Conservation (phyloP, 2,329 filamentous ascomycete genomes). For the Metarhizium album region DNA sequence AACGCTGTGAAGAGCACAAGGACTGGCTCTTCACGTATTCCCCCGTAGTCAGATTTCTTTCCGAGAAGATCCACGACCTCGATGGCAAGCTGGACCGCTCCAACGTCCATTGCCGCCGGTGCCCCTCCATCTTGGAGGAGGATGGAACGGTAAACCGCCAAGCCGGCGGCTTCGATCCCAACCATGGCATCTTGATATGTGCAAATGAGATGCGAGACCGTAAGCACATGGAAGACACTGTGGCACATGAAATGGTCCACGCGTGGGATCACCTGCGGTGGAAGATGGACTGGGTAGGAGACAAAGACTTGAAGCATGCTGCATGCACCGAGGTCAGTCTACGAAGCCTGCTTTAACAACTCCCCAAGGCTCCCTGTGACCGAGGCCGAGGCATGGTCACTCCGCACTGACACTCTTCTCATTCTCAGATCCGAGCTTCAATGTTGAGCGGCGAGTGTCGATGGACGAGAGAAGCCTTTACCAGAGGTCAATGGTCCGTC, state of each 20-base stretch:
- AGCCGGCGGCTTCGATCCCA: conserved; percentile 74
- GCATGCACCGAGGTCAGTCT: conserved; percentile 76
- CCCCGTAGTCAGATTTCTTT: conserved; percentile 78
- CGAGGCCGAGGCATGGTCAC: not conserved
- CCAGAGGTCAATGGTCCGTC: conserved; percentile 73
- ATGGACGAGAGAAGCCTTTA: conserved; percentile 78
- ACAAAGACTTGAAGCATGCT: conserved; percentile 70
- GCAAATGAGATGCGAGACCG: conserved; percentile 78
- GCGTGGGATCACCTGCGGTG: conserved; percentile 89
- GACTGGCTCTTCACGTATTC: conserved; percentile 79
- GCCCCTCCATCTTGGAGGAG: conserved; percentile 47
- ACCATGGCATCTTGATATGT: conserved; percentile 83
- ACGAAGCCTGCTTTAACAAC: not conserved
- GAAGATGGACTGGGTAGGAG: conserved; percentile 70
- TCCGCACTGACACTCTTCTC: not conserved
- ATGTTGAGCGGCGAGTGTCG: conserved; percentile 91
- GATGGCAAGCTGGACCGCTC: conserved; percentile 61
- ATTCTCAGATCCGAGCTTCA: conserved; percentile 71
- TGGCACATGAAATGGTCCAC: conserved; percentile 97
- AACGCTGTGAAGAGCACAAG: conserved; percentile 67
- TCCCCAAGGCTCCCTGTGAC: not conserved
- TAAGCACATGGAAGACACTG: conserved; percentile 80
- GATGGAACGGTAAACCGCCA: conserved; percentile 52
- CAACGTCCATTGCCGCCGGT: conserved; percentile 78
- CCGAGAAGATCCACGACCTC: conserved; percentile 67